Conservation (phyloP, 257 asterid species). For the Cordia subcordata region DNA sequence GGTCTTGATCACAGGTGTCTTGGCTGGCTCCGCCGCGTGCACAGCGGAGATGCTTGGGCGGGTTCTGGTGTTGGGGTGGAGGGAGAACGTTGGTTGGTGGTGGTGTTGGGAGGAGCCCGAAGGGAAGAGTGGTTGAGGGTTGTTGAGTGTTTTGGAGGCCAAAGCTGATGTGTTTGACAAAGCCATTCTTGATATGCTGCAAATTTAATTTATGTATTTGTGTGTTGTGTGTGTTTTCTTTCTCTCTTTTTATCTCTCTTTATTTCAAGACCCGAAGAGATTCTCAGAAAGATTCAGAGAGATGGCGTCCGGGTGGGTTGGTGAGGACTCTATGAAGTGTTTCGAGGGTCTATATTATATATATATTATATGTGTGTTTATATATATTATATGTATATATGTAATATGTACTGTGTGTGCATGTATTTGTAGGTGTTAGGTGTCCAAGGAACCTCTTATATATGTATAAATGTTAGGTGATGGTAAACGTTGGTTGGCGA, state of each 20-base stretch:
- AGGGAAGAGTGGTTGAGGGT: constrained; percentile 14
- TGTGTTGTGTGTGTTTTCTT: too few relatives aligned
- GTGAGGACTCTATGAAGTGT: not conserved
- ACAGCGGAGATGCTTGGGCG: constrained; percentile 58
- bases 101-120: constrained; percentile 24
- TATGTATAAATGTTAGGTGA: not conserved
- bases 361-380: too few relatives aligned
- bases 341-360: not conserved
- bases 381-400: not conserved
- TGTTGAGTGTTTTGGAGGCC: constrained; percentile 39
- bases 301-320: constrained; percentile 3
- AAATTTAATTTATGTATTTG: not conserved
- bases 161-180: constrained; percentile 48
- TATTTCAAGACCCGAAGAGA: constrained; percentile 4
- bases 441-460: constrained; percentile 3
- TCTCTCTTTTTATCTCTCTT: not conserved
- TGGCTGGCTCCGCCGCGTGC: constrained; percentile 72
- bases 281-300: constrained; percentile 8
- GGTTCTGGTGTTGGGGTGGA: constrained; percentile 16
- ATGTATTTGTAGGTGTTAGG: constrained; percentile 1
- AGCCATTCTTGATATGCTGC: constrained; percentile 38
- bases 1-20: constrained; percentile 30
- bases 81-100: constrained; percentile 1
- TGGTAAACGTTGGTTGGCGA: constrained; percentile 3
- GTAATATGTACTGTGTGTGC: too few relatives aligned